A percentile compares a stretch with the other conserved stretches of the same genome.
phyloP scores from a whole-genome alignment of 2,329 filamentous ascomycete genomes.

The Bipolaris victoriae region DNA sequence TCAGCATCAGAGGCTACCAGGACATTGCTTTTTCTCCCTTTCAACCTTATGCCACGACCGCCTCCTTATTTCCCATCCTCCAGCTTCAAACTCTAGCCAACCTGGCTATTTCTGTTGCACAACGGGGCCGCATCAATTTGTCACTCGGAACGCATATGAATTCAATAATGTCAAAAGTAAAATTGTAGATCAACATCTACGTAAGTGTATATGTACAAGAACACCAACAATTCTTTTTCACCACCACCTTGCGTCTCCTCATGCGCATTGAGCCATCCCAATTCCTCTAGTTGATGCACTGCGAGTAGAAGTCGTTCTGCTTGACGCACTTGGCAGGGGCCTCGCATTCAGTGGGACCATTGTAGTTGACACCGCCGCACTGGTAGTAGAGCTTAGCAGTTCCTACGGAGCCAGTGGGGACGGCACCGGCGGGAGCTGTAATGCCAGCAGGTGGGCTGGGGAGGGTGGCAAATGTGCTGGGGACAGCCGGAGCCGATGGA shows the following conservation, averaged over 20 bases:
- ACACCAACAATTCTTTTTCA: slow-evolving; percentile 4
- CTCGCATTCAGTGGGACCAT: slow-evolving; percentile 48
- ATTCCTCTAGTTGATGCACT: slow-evolving; percentile 40
- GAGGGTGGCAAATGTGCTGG: slow-evolving; percentile 19
- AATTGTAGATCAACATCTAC: slow-evolving; percentile 12
- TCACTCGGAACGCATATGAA: neutral
- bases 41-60: neutral
- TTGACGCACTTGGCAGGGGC: slow-evolving; percentile 45
- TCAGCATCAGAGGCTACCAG: neutral
- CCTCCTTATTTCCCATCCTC: too few species aligned
- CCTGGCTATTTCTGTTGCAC: neutral
- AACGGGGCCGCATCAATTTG: neutral
- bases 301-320: slow-evolving; percentile 51
- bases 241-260: neutral
- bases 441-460: slow-evolving; percentile 12
- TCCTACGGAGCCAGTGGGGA: slow-evolving; percentile 6
- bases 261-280: neutral
- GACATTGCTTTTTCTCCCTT: neutral
- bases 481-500: slow-evolving; percentile 8
- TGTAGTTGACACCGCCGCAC: slow-evolving; percentile 49
- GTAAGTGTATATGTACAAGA: slow-evolving; percentile 13
- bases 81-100: too few species aligned
- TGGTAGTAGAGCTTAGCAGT: slow-evolving; percentile 16
- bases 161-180: slow-evolving; percentile 3
- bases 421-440: slow-evolving; percentile 30